A percentile compares a stretch with the other conserved stretches of the same genome.
Conservation (phyloP, 1,139 yeast species). For the Pneumocystis oryctolagi region DNA sequence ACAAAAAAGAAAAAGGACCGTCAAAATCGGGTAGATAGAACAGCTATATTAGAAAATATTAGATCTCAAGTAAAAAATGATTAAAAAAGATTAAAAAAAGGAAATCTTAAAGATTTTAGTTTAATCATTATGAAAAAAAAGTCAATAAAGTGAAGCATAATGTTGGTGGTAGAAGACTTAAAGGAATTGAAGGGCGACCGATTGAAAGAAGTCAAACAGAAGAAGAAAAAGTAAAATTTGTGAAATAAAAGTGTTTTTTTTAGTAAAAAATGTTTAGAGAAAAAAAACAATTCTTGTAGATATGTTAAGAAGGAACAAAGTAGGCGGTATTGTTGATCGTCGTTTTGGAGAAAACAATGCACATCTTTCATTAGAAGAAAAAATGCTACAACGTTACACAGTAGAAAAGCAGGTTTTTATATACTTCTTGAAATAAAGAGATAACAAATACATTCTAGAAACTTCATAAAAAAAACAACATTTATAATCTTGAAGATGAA, state of each 20-base stretch:
- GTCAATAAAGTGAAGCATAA: conserved; percentile 55
- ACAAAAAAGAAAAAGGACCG: conserved; percentile 37
- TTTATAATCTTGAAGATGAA: conserved; percentile 67
- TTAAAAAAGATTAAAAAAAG: conserved; percentile 40
- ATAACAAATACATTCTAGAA: conserved; percentile 29
- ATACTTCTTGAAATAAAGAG: conserved; percentile 9
- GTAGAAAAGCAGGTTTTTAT: conserved; percentile 50
- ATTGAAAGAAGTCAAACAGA: conserved; percentile 58
- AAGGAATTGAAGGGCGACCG: conserved; percentile 55
- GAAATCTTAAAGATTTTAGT: conserved; percentile 50
- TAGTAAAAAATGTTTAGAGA: conserved; percentile 28
- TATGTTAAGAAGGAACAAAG: conserved; percentile 45
- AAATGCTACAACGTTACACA: conserved; percentile 88
- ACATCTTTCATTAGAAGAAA: conserved; percentile 65
- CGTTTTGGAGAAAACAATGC: conserved; percentile 83
- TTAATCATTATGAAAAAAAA: conserved; percentile 79
- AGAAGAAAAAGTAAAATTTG: conserved; percentile 35
- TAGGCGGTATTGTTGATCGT: conserved; percentile 68
- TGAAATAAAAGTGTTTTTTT: not conserved
- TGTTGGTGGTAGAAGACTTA: conserved; percentile 41
- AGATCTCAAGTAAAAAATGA: conserved; percentile 41
- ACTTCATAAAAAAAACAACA: conserved; percentile 23
- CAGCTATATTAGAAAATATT: conserved; percentile 1
- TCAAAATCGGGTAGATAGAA: not conserved
- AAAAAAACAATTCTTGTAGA: conserved; percentile 51